phyloP scores from a whole-genome alignment of 139 green algal species.

The Chlamydomonas sp. region DNA sequence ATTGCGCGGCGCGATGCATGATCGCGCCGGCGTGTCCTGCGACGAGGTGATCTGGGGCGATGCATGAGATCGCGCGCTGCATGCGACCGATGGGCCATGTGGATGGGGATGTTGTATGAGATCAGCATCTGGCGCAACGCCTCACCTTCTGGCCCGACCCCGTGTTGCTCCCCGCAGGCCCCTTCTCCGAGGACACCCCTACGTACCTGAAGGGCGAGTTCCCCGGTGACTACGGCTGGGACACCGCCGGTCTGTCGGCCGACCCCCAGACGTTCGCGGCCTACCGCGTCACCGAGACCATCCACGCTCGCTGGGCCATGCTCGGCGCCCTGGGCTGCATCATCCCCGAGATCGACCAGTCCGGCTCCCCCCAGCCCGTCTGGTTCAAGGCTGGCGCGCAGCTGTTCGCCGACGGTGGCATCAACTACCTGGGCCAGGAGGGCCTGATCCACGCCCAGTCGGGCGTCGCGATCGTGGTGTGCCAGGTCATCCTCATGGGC shows the following conservation, averaged over 20 bases:
- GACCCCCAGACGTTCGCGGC: conserved; percentile 60
- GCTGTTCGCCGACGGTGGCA: conserved; percentile 83
- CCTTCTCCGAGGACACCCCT: conserved; percentile 53
- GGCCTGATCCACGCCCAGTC: conserved; percentile 89
- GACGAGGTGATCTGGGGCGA: too few relatives aligned
- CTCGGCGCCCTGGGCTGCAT: conserved; percentile 78
- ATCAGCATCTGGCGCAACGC: too few relatives aligned
- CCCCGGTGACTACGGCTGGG: conserved; percentile 87
- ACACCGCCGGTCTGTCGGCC: conserved; percentile 92
- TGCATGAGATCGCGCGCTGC: too few relatives aligned
- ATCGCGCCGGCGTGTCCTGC: too few relatives aligned
- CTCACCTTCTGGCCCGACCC: too few relatives aligned
- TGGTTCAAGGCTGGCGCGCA: conserved; percentile 95
- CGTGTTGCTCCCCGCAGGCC: conserved; percentile 32
- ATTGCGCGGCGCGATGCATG: too few relatives aligned
- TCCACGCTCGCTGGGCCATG: conserved; percentile 89
- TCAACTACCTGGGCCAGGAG: conserved; percentile 93
- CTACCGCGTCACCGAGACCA: conserved; percentile 77
- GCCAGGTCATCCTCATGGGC: conserved; percentile 85
- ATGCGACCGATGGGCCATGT: too few relatives aligned
- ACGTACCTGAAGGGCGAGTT: conserved; percentile 72
- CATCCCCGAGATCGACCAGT: conserved; percentile 38
- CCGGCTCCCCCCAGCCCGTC: conserved; percentile 67
- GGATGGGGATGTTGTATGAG: too few relatives aligned
- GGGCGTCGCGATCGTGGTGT: conserved; percentile 83